Conservation (phyloP, 495 filamentous ascomycete species). For the Aspergillus steynii region DNA sequence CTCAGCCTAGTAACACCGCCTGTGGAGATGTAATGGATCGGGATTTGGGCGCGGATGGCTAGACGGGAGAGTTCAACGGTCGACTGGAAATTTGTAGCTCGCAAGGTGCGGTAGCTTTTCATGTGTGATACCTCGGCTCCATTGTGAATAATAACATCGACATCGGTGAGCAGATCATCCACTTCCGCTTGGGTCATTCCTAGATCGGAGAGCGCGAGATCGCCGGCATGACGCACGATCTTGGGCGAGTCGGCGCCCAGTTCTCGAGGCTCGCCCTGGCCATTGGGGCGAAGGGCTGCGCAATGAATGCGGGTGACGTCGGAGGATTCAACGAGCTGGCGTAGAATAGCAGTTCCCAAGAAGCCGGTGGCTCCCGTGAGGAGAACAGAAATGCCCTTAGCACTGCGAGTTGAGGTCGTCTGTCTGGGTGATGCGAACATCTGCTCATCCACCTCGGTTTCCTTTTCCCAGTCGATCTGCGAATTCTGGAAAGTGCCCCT, state of each 20-base stretch:
- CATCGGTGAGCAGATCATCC: constrained; percentile 26
- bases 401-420: neutral
- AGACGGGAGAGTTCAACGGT: constrained; percentile 44
- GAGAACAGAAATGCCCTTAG: constrained; percentile 4
- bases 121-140: constrained; percentile 52
- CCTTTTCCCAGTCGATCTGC: constrained; percentile 21
- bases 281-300: neutral
- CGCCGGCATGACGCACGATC: constrained; percentile 36
- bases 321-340: constrained; percentile 13
- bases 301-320: constrained; percentile 20
- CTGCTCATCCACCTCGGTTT: neutral
- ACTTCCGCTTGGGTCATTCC: constrained; percentile 35
- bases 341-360: constrained; percentile 21
- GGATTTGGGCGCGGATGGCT: constrained; percentile 29
- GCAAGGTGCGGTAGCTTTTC: constrained; percentile 46
- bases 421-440: too few relatives aligned
- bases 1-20: constrained; percentile 30
- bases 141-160: constrained; percentile 52
- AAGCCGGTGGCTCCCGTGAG: constrained; percentile 25
- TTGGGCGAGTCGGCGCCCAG: constrained; percentile 21
- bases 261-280: too few relatives aligned
- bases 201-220: constrained; percentile 30
- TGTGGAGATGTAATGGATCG: constrained; percentile 53
- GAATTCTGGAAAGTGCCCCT: neutral
- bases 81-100: constrained; percentile 40